These are phyloP conservation scores for Penicillium paneum DNA, from an alignment of 2,329 filamentous ascomycete genomes.

Conservation along the genomic window DNA sequence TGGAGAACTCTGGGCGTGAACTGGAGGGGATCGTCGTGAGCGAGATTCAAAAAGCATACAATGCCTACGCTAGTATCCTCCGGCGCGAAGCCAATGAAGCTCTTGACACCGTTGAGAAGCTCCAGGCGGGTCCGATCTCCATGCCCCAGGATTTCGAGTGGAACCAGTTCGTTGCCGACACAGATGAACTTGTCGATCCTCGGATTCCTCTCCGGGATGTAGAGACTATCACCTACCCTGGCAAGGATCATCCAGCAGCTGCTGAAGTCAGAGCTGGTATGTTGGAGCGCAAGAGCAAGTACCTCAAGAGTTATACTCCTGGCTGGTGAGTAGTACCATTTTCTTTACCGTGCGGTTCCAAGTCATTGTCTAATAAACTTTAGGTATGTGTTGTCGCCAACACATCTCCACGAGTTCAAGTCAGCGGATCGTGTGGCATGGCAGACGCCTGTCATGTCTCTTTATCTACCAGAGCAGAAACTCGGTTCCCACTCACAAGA, in stretches of 20 bases:
- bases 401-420: conserved; percentile 97
- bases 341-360: neutral
- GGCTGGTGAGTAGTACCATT: conserved; percentile 69
- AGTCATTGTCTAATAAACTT: conserved; percentile 9
- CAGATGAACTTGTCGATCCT: conserved; percentile 85
- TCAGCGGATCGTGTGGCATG: conserved; percentile 83
- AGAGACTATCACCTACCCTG: conserved; percentile 85
- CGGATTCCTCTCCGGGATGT: conserved; percentile 71
- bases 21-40: conserved; percentile 94
- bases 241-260: conserved; percentile 77
- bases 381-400: conserved; percentile 93
- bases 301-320: conserved; percentile 93
- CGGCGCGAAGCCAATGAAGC: conserved; percentile 86
- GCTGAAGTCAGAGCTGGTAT: conserved; percentile 85
- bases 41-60: conserved; percentile 97
- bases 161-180: conserved; percentile 73
- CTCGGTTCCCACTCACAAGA: conserved; percentile 84
- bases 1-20: conserved; percentile 90
- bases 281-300: conserved; percentile 97
- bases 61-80: conserved; percentile 84
- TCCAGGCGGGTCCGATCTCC: conserved; percentile 79
- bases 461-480: conserved; percentile 92
- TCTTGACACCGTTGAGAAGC: conserved; percentile 72
- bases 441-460: conserved; percentile 90
- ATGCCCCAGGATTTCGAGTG: conserved; percentile 95